These are phyloP conservation scores for Brassica rapa DNA, from an alignment of 345 rosid species.

Conservation along the genomic window DNA sequence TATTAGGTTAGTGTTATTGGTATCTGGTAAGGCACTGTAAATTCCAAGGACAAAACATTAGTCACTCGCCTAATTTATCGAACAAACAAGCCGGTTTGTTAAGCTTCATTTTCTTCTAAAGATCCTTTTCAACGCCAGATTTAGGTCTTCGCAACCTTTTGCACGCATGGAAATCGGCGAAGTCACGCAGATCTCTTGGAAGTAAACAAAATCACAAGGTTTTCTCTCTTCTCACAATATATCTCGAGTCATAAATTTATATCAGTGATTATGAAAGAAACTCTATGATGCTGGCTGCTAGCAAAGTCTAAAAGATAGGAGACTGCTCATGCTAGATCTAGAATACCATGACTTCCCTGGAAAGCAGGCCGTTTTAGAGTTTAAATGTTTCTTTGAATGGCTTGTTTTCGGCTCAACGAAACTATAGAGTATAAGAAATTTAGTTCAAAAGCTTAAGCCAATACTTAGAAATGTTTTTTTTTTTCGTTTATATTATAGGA, in stretches of 20 bases:
- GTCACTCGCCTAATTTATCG: neutral
- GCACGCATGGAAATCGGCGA: neutral
- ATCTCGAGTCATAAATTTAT: neutral
- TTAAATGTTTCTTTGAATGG: neutral
- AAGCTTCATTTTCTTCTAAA: slow-evolving; percentile 3
- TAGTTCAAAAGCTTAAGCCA: neutral
- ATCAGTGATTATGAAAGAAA: neutral
- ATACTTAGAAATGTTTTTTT: neutral
- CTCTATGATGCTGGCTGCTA: neutral
- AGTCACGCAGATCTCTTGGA: neutral
- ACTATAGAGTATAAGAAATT: neutral
- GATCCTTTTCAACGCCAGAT: neutral
- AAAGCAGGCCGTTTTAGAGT: neutral
- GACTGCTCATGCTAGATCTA: neutral
- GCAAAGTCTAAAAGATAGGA: neutral
- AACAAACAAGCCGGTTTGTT: neutral
- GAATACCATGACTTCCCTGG: neutral
- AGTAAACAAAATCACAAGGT: neutral
- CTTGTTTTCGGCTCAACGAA: neutral
- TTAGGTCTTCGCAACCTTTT: neutral
- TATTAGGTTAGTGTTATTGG: neutral
- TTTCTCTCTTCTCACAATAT: neutral
- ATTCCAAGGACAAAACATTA: neutral
- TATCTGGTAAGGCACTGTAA: neutral
- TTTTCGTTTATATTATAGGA: neutral